Base-by-base conservation (phyloP, 441 rosid genomes). In the Erysimum pusillum region DNA sequence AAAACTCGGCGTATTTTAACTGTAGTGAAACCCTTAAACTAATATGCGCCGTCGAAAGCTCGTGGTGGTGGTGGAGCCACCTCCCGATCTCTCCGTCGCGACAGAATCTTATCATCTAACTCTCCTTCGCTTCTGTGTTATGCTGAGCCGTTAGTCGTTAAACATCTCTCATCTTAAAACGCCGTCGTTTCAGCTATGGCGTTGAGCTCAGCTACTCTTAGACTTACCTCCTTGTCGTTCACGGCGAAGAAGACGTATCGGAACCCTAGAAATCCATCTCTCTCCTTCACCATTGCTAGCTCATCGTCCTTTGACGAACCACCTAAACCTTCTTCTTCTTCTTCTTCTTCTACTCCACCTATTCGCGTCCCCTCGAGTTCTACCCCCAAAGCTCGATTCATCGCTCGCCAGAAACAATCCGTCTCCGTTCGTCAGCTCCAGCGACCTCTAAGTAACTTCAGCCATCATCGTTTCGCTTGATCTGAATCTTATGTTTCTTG, bases 381-480 rank as follows among this genome's bases (percentile, higher is more conserved):
- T 0, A 6, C 80, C 18, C 87, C 89, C 0, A 92, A 87, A 82
- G 96, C 89, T n/a, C 88, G 91, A 45, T 87, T 94, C 81, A 31
- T 92, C 67, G 91, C 93, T 34, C 92, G 98, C 17, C 93, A 91
- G 49, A 89, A 75, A 62, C 93, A 89, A 78, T 85, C 97, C 56
- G 80, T 91, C 75, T 77, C 87, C 39, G 94, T 92, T 68, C 87
- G 65, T 45, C 96, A 92, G 79, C 90, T 87, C 54, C 83, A 85
- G 32, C 96, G 94, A 78, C 96, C 98, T 72, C 79, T 94, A 76
- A 89, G 98, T 94, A 92, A 83, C 79, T 80, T 77, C 66, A 77
- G 71, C 7, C 34, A 44, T 34, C 9, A 34, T 58, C 34, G 4
- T n/a, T 58, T 57, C 9, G 56, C 34, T 65, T 57, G 62, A 77